Evolutionary conservation across 306 rosid species (phyloP), one percentile per base, ranked within the genome.

Genomic region (Trichosanthes truncata): DNA sequence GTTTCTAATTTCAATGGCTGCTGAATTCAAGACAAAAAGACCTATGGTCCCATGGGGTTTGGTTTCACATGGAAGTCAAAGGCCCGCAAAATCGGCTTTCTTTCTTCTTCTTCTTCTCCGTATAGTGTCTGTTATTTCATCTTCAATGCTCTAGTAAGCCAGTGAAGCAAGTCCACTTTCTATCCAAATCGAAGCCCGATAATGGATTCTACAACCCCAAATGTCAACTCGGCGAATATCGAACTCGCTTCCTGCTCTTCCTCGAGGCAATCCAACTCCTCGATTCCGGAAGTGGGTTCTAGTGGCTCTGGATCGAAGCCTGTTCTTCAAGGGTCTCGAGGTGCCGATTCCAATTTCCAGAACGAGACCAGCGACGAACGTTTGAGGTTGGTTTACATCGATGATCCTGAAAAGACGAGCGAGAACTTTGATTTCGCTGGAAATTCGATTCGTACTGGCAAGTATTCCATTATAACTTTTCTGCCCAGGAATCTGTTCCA

Each of bases 401-500:
- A 90, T 59, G 91, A 95, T 79, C 88, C 94, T 41, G 84, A 36
- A 35, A 88, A 53, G 79, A 90, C 99, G 18, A 88, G 91, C 21
- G 93, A 87, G 83, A 89, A 76, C 81, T 89, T 89, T 71, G 90
- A 86, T 63, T 93, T 91, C 68, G 78, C 91, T 0, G 86, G 93
- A 76, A 95, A 95, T 82, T 86, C 92, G 0, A 80, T 95, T 40
- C 89, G 89, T 3, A 95, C 97, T 0, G 85, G 59, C 17, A 95
- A 95, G 85, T 93, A 95, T 72, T 91, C 97, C 2, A 1, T 95
- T 52, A 4, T 92, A 11, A 91, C 96, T 4, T 95, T 95, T 82
- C 72, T 95, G 14, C 99, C 99, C 10, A 91, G 90, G 80, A 95
- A 95, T 87, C 80, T 95, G 78, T 95, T 90, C 79, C 97, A 95